Base-by-base conservation (phyloP, 257 asterid species). In the Solanum pinnatisectum region DNA sequence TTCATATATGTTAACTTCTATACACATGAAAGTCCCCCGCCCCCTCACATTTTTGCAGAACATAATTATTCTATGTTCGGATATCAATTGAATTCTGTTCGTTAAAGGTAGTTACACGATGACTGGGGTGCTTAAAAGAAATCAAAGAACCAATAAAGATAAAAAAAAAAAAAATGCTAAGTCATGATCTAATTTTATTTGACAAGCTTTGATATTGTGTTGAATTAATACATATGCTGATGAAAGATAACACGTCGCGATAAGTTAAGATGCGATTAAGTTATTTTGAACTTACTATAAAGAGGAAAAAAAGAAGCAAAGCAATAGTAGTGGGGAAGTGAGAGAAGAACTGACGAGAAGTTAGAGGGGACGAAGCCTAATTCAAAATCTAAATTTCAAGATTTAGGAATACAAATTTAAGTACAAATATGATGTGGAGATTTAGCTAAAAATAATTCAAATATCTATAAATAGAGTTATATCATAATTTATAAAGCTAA, bases 121-220 rank as follows among this genome's bases (percentile, higher is more conserved):
- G 65, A 56, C n/a, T 56, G 2, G 10, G 56, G n/a, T 56, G 65
- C 65, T 56, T 56, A 6, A 18, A 18, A 56, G 10, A 56, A 56
- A 18, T 56, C n/a, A 6, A 15, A 52, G 4, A 56, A 6, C 4
- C 65, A 56, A 56, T 56, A 2, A 56, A 56, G n/a, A 56, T 52
- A 2, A 5, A 14, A 36, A 8, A 36, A 12, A n/a, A n/a, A 16
- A 52, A 52, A 18, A 0, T 0, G 0, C 10, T 0, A 18, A 52
- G 65, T 6, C 65, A 56, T 56, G 10, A 56, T 56, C 65, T 56
- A 56, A 7, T 56, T 20, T 56, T 56, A 56, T 56, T 56, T 56
- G 65, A 56, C 65, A 18, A 56, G 65, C n/a, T 56, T 18, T 56
- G 4, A 56, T 20, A 56, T 52, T 49, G 22, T 49, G 59, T 5